Percentiles rank a stretch among this genome's conserved stretches.
Evolutionary conservation across 169 alveolate genomes (phyloP).

Genomic region (Miamiensis avidus): DNA sequence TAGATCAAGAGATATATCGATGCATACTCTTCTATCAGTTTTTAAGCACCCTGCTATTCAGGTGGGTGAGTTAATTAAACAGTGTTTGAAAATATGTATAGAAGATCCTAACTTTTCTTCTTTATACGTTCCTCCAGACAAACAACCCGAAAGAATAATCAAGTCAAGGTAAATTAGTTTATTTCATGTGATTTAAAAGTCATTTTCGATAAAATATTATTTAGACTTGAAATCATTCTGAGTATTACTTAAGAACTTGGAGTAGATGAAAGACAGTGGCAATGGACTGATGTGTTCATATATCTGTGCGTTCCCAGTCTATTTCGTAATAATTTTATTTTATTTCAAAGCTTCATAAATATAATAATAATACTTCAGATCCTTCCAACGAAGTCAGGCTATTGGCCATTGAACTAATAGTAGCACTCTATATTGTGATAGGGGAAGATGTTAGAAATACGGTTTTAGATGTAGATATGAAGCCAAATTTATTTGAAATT

Average conservation of each 20-base stretch:
- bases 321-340: constrained; percentile 22
- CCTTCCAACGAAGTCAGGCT: constrained; percentile 75
- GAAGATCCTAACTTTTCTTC: constrained; percentile 42
- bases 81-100: constrained; percentile 33
- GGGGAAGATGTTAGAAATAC: constrained; percentile 76
- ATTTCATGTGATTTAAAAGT: too few species aligned
- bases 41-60: constrained; percentile 81
- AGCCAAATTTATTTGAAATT: constrained; percentile 43
- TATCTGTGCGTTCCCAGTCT: constrained; percentile 74
- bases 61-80: constrained; percentile 55
- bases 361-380: constrained; percentile 6
- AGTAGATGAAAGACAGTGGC: constrained; percentile 73
- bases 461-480: constrained; percentile 65
- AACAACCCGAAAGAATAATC: constrained; percentile 74
- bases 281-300: constrained; percentile 70
- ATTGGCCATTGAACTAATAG: constrained; percentile 68
- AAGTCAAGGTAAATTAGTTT: constrained; percentile 38
- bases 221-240: constrained; percentile 60
- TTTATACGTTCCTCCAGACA: constrained; percentile 77
- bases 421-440: constrained; percentile 65
- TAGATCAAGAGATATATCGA: constrained; percentile 80
- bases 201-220: background rate
- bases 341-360: too few species aligned
- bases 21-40: constrained; percentile 68
- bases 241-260: constrained; percentile 76